Percentiles rank a stretch among this genome's conserved stretches.
Conservation (phyloP, 139 green algal species). For the Tetraselmis striata region DNA sequence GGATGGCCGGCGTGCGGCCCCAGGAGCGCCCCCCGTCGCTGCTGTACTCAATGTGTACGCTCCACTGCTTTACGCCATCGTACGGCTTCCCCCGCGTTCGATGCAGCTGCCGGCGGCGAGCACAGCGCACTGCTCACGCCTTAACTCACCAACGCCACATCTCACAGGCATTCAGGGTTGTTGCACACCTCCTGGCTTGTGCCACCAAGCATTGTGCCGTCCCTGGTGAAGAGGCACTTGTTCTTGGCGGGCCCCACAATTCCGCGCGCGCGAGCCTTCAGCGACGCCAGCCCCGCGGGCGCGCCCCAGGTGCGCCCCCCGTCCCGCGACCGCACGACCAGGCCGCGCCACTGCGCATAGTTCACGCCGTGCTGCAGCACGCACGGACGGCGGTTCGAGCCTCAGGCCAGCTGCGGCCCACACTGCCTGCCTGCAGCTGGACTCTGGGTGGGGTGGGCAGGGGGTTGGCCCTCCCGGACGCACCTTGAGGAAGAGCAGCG, state of each 20-base stretch:
- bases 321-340: neutral
- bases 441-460: too few species aligned
- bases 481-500: neutral
- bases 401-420: neutral
- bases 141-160: too few species aligned
- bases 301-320: neutral
- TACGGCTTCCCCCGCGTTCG: neutral
- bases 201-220: neutral
- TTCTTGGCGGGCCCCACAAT: constrained; percentile 8
- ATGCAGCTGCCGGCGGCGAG: too few species aligned
- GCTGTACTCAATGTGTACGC: neutral
- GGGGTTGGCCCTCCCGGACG: neutral
- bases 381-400: neutral
- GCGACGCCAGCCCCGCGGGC: neutral
- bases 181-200: neutral
- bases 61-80: neutral
- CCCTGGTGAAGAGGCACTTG: neutral
- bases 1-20: neutral
- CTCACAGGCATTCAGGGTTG: too few species aligned
- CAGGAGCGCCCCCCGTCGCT: neutral
- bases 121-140: too few species aligned
- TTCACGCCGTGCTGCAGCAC: neutral
- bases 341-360: neutral
- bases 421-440: neutral
- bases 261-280: neutral